Conservation (phyloP, 306 rosid species). For the Echinosophora koreensis region DNA sequence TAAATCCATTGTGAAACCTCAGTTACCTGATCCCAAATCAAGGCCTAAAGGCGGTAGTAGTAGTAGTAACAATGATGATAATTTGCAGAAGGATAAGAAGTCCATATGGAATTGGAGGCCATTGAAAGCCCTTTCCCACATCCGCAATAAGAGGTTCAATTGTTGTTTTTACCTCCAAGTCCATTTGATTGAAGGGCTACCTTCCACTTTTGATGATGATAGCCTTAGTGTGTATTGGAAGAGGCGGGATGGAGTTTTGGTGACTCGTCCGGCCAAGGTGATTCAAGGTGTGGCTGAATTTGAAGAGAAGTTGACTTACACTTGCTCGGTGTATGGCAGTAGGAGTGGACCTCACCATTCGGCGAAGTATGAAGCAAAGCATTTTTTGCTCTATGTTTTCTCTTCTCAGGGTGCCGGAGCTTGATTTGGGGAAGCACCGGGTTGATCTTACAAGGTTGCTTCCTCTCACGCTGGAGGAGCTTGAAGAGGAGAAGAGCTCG, state of each 20-base stretch:
- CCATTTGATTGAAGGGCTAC: conserved; percentile 79
- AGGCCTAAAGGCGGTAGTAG: conserved; percentile 50
- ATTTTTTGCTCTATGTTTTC: conserved; percentile 83
- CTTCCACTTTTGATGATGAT: conserved; percentile 54
- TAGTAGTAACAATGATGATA: conserved; percentile 41
- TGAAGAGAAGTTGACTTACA: conserved; percentile 76
- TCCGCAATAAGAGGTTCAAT: conserved; percentile 77
- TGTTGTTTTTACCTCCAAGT: conserved; percentile 87
- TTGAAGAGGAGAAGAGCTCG: conserved; percentile 84
- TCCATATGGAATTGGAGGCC: conserved; percentile 96
- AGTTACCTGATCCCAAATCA: conserved; percentile 57
- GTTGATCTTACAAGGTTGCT: conserved; percentile 88
- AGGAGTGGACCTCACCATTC: conserved; percentile 93
- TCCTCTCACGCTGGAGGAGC: conserved; percentile 92
- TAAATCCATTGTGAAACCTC: conserved; percentile 52
- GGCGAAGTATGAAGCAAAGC: conserved; percentile 94
- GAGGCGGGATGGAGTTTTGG: conserved; percentile 76
- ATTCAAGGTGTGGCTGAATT: conserved; percentile 64
- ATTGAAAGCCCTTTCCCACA: conserved; percentile 70
- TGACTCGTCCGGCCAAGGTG: conserved; percentile 70
- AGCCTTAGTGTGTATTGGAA: conserved; percentile 88
- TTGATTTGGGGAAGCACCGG: conserved; percentile 93
- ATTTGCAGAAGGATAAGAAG: conserved; percentile 73
- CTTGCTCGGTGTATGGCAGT: conserved; percentile 91
- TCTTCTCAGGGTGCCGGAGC: conserved; percentile 60